Conservation (phyloP, 1,284 basidiomycete species). For the Rugosomyces carneus region DNA sequence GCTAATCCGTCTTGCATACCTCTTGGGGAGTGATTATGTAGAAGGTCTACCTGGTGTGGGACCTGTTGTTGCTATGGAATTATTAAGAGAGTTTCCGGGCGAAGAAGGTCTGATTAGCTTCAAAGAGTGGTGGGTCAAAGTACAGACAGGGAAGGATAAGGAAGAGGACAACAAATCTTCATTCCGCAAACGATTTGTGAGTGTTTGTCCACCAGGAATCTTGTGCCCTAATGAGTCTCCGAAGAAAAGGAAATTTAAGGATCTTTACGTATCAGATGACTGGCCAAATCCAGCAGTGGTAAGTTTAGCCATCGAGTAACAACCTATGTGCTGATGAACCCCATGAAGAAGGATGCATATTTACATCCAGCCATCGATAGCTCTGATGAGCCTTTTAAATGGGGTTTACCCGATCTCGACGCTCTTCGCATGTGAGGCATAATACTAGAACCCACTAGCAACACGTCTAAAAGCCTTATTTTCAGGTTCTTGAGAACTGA, state of each 20-base stretch:
- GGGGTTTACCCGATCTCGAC: slow-evolving; percentile 95
- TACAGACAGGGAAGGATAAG: slow-evolving; percentile 87
- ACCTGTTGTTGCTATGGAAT: slow-evolving; percentile 94
- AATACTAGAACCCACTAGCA: not conserved
- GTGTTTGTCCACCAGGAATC: slow-evolving; percentile 20
- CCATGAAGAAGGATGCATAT: slow-evolving; percentile 80
- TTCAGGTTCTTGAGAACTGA: slow-evolving; percentile 81
- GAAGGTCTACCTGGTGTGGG: slow-evolving; percentile 95
- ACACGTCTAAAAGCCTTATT: not conserved
- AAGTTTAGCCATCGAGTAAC: slow-evolving; percentile 23
- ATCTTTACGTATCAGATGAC: slow-evolving; percentile 70
- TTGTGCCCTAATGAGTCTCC: slow-evolving; percentile 2
- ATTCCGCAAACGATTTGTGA: slow-evolving; percentile 82
- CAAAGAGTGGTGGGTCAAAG: slow-evolving; percentile 91
- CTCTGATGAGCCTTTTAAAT: slow-evolving; percentile 93
- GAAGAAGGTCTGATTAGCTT: slow-evolving; percentile 80
- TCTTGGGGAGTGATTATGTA: slow-evolving; percentile 96
- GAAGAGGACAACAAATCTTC: slow-evolving; percentile 64
- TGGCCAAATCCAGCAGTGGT: slow-evolving; percentile 94
- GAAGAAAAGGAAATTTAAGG: slow-evolving; percentile 87
- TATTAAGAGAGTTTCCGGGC: slow-evolving; percentile 87
- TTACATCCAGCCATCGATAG: slow-evolving; percentile 86
- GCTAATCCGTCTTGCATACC: slow-evolving; percentile 85
- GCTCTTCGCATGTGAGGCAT: slow-evolving; percentile 72
- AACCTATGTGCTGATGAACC: slow-evolving; percentile 5